Evolutionary conservation across 306 rosid genomes (phyloP), one percentile per base, ranked within the genome.

Genomic region (Astragalus glycyphyllos): DNA sequence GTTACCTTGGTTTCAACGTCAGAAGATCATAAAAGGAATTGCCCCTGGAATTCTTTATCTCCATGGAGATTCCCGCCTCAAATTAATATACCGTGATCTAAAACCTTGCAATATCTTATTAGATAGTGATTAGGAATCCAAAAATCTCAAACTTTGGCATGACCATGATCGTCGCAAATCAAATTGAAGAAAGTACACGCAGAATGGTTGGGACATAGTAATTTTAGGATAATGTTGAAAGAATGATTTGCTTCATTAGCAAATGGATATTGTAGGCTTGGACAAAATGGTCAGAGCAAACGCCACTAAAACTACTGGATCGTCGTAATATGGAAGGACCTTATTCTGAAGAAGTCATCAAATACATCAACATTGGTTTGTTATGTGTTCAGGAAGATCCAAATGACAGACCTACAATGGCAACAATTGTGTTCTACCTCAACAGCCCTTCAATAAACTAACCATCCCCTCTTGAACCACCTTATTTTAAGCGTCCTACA

Each of bases 341-440:
- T 14, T 71, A 71, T 65, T 62, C 80, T 2, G 17, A 17, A 3
- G 85, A 84, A 60, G 84, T 81, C 9, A 56, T 56, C 14, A 78
- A 75, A 64, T 84, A 79, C 71, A 75, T 81, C 54, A 77, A 81
- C 7, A 78, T 81, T 29, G 82, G 86, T 6, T 64, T 84, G 61
- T 71, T 84, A 7, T 84, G 84, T 13, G 84, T 81, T 74, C 88
- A 81, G 14, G 80, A 81, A 32, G 75, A 78, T 38, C 78, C 86
- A 11, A 11, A 45, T 14, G 80, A 64, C 7, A 84, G 88, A 16
- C 84, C 88, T 9, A 71, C 85, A 5, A 81, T 84, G 75, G 60
- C 63, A 41, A 70, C 65, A 0, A 41, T 81, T 38, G 50, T 73
- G 55, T 42, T 23, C 3, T 74, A 70, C 53, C 81, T 84, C 23